Evolutionary conservation across 495 filamentous ascomycete species (phyloP).

Genomic region (Chlorociboria aeruginascens): DNA sequence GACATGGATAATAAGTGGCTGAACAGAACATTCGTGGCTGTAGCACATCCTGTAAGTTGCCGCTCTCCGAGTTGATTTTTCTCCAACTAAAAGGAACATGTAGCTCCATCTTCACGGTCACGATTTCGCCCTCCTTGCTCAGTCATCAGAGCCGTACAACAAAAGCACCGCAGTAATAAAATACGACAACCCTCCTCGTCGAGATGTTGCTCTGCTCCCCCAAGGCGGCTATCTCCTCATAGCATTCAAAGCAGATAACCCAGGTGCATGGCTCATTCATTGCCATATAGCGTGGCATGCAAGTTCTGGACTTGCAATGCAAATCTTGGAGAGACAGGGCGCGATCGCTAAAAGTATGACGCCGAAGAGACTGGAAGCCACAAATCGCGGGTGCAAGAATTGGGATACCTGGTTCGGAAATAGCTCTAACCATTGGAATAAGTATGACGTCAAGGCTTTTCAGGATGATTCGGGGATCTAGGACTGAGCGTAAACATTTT

Average conservation of each 20-base stretch:
- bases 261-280: constrained; percentile 36
- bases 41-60: constrained; percentile 19
- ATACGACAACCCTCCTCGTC: constrained; percentile 33
- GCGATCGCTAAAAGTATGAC: neutral
- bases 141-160: constrained; percentile 24
- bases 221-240: constrained; percentile 32
- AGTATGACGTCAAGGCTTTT: neutral
- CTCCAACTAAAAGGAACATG: no score
- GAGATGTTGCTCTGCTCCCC: constrained; percentile 44
- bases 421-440: neutral
- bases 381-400: neutral
- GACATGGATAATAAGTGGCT: no score
- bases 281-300: constrained; percentile 46
- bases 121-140: constrained; percentile 42
- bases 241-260: constrained; percentile 40
- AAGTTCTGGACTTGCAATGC: constrained; percentile 30
- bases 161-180: constrained; percentile 21
- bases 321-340: constrained; percentile 30
- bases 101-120: constrained; percentile 43
- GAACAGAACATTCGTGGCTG: neutral
- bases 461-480: constrained; percentile 3
- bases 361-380: neutral
- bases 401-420: neutral
- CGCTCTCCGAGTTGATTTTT: no score
- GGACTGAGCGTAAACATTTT: neutral